Percentiles rank a stretch among this genome's conserved stretches.
phyloP scores from a whole-genome alignment of 352 stramenopile genomes.

The Aphanomyces astaci region DNA sequence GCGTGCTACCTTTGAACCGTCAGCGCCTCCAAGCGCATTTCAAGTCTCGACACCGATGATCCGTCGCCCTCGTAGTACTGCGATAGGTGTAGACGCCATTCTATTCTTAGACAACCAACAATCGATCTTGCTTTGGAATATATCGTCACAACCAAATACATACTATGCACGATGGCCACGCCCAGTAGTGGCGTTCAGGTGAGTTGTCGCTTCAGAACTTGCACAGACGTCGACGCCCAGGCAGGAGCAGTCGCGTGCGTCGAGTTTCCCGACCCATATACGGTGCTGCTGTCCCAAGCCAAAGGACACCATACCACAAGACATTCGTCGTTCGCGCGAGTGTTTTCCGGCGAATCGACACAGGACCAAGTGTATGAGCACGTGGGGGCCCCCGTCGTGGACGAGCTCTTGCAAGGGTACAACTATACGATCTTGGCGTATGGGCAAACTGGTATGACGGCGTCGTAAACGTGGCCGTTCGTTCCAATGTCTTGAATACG shows the following conservation, averaged over 20 bases:
- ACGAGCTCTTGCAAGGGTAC: constrained; percentile 48
- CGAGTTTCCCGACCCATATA: constrained; percentile 13
- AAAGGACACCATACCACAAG: background rate
- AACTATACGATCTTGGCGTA: constrained; percentile 71
- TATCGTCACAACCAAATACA: too few relatives aligned
- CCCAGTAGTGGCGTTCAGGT: constrained; percentile 42
- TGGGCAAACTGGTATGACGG: constrained; percentile 36
- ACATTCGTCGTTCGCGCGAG: constrained; percentile 36
- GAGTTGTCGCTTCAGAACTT: constrained; percentile 47
- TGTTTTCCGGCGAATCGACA: constrained; percentile 34
- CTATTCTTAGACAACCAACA: too few relatives aligned
- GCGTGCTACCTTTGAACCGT: constrained; percentile 6
- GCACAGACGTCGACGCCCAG: background rate
- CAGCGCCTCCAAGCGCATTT: background rate
- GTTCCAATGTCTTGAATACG: background rate
- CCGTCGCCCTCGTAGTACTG: too few relatives aligned
- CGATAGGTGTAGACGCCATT: too few relatives aligned
- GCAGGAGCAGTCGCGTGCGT: background rate
- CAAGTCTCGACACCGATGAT: too few relatives aligned
- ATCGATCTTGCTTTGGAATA: too few relatives aligned
- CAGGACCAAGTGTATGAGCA: constrained; percentile 41
- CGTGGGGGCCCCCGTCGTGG: constrained; percentile 42
- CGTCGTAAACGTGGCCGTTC: background rate
- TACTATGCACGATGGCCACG: background rate
- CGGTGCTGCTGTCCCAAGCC: constrained; percentile 17